Evolutionary conservation across 768 basidiomycete species (phyloP), one percentile per base, ranked within the genome.

Genomic region (Kwoniella dejecticola): DNA sequence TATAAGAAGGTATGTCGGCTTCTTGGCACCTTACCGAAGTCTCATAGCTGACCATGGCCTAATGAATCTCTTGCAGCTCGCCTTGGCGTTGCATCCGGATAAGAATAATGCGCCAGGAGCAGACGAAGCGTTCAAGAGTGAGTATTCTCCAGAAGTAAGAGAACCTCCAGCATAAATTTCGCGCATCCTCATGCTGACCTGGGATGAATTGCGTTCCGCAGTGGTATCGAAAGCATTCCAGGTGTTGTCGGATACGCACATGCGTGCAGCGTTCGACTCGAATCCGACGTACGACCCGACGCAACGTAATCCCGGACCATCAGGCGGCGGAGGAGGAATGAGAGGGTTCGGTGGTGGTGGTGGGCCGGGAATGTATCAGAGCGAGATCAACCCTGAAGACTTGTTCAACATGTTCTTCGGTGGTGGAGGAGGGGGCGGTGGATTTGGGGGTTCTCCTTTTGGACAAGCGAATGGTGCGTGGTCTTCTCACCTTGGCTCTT

Each of bases 381-480:
- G 66, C 10, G 94, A 97, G 80, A 82, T 98, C 68, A 93, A 89
- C 58, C 93, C 95, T 4, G 95, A 97, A 80, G 95, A 97, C 60
- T 76, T 98, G 57, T 98, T 98, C 82, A 95, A 97, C 75, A 93
- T 95, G 89, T 96, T 98, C 85, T 98, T 98, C 77, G 91, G 91
- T 7, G 2, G 27, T 47, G 55, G 54, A 31, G 23, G 83, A 15
- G 78, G 73, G n/a, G 75, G 81, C n/a, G 72, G 69, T n/a, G 81
- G 77, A 57, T 84, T 84, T 63, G 85, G 83, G 24, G 82, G 83
- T 4, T 52, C 59, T 49, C 53, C 45, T 8, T 69, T 69, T 26
- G 67, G 63, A 23, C 46, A 59, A 30, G 64, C 30, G 84, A 69
- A 76, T 59, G 66, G 86, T 75, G 85, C 86, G 11, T 83, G 85